Evolutionary conservation across 2,329 filamentous ascomycete species (phyloP), one percentile per base, ranked within the genome.

Genomic region (Aureobasidium namibiae): DNA sequence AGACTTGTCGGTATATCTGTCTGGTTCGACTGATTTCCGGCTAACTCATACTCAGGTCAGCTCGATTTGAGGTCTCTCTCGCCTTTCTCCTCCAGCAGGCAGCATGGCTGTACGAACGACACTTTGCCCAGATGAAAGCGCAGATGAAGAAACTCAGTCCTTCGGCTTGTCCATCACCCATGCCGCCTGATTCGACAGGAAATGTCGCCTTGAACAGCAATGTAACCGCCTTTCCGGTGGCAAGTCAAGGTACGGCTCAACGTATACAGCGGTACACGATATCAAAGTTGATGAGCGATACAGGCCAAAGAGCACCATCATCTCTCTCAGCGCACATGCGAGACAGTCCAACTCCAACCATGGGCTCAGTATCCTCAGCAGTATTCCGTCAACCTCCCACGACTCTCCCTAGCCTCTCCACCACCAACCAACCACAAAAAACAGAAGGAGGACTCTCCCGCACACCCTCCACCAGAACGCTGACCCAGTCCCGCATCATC

Each of bases 61-160:
- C 82, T 56, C 80, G 83, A 46, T 96, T 96, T 73, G 82, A 92
- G 63, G 92, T 96, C 21, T 87, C 89, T 26, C 84, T 95, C 60
- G 82, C 90, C 41, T 97, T 97, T 68, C 81, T 99, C 33, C 82
- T 96, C 16, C 90, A 96, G 70, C 91, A 99, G 74, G 91, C 91
- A 63, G 91, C 90, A 72, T 96, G 91, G 82, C 82, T 97, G 6
- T 96, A 94, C 69, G 92, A 97, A 70, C 82, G 89, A 54, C 90
- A 97, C 75, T 82, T 95, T 29, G 89, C 89, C 0, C 90, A 96
- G 70, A 89, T 97, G 49, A 85, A 90, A 65, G 91, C 89, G 21
- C 91, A 96, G 74, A 90, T 97, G 78, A 85, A 89, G 62, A 94
- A 87, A 69, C 84, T 86, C 44, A 84, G 82, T 2, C 80, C 75